Evolutionary conservation across 768 basidiomycete genomes (phyloP), one percentile per base, ranked within the genome.

Genomic region (Leccinum fibrillosum): DNA sequence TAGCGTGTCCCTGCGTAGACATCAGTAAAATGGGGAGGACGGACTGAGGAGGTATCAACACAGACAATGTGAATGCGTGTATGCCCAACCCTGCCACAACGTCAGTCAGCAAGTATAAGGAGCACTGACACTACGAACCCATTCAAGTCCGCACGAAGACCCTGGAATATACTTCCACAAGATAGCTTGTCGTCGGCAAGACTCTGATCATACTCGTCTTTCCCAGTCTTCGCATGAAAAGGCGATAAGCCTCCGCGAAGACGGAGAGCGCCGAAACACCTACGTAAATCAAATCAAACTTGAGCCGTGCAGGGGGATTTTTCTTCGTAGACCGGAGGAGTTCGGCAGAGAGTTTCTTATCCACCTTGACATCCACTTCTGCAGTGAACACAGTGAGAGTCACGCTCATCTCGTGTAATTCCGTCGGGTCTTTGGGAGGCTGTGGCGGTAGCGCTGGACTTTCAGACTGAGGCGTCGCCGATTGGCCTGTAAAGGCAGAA

Each of bases 251-350:
- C 26, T 53, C 21, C 23, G 4, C n/a, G 12, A 39, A 63, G 13
- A 10, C 21, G 1, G 5, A 63, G 9, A 2, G 21, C 23, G 49
- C 23, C 2, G 5, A 34, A 51, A 35, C 5, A 49, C 64, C 10
- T 17, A 69, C 67, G 76, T 92, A 98, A 42, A 99, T 92, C 12
- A 99, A 78, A 63, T 90, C 85, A 55, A 90, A 89, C 55, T 80
- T 85, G 69, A 94, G 82, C 53, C 77, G 82, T 5, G 74, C 75
- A 0, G 96, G 96, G 0, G 92, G 90, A 55, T 90, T 87, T 78
- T 99, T 99, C 82, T 98, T 98, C 11, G 95, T 99, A 1, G 93
- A 91, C 58, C 96, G 80, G 58, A 89, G 82, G 34, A 98, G 76
- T 71, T 98, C 96, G 9, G 76, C 71, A 2, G 82, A 77, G 50